Evolutionary conservation across 306 rosid species (phyloP).

Genomic region (Gastrolobium bilobum): DNA sequence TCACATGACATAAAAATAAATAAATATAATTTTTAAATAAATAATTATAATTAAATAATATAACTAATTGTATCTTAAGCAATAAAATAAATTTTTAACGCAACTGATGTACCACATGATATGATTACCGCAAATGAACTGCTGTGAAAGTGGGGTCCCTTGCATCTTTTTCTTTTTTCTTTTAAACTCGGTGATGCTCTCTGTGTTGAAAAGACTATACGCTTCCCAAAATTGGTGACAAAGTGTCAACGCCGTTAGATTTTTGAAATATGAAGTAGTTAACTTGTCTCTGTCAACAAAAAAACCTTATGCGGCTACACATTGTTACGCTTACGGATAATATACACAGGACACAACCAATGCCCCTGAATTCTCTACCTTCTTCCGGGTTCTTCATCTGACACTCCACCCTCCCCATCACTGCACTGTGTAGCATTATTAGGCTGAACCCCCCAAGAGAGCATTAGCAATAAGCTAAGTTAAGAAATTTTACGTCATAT

Average conservation of each 20-base stretch:
- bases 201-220: constrained; percentile 41
- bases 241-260: constrained; percentile 78
- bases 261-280: constrained; percentile 48
- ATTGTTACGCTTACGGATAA: constrained; percentile 9
- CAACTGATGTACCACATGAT: no score
- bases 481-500: background rate
- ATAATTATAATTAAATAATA: no score
- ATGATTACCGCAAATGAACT: no score
- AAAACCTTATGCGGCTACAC: constrained; percentile 20
- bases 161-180: background rate
- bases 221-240: constrained; percentile 48
- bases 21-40: no score
- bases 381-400: constrained; percentile 3
- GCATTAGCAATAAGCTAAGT: background rate
- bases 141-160: no score
- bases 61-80: no score
- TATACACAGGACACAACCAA: constrained; percentile 1
- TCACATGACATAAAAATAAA: no score
- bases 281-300: constrained; percentile 59
- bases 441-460: background rate
- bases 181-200: background rate
- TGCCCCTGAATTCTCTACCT: background rate
- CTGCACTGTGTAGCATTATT: background rate
- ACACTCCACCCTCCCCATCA: background rate
- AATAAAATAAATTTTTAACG: no score